Conservation (phyloP, 257 asterid species). For the Solanum ahanhuiri region DNA sequence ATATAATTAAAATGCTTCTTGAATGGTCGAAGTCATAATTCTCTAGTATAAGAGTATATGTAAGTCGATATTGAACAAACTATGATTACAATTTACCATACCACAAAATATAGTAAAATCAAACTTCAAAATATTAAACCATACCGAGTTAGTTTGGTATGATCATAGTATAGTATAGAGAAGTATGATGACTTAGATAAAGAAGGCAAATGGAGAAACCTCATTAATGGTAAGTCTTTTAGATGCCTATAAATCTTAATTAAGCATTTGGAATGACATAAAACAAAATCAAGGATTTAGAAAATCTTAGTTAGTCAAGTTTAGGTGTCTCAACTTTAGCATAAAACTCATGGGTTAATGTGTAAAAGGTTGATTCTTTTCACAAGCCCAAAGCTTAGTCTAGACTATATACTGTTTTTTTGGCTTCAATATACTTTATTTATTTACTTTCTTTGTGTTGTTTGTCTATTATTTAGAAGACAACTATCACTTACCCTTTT, state of each 20-base stretch:
- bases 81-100: background rate
- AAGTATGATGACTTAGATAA: background rate
- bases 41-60: no score
- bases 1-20: no score
- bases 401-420: background rate
- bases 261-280: background rate
- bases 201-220: background rate
- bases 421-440: background rate
- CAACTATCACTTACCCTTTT: background rate
- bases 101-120: background rate
- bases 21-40: no score
- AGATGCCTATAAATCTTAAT: background rate
- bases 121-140: background rate
- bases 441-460: background rate
- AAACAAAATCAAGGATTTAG: background rate
- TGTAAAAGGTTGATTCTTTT: background rate
- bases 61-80: no score
- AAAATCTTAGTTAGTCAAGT: background rate
- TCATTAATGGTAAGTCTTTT: background rate
- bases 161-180: background rate
- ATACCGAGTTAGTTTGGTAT: no score
- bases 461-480: background rate
- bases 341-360: background rate
- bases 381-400: background rate
- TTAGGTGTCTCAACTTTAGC: background rate